Percentiles rank a stretch among this genome's conserved stretches.
These are phyloP conservation scores for Gastrolobium bilobum DNA, from an alignment of 306 rosid species.

Conservation along the genomic window DNA sequence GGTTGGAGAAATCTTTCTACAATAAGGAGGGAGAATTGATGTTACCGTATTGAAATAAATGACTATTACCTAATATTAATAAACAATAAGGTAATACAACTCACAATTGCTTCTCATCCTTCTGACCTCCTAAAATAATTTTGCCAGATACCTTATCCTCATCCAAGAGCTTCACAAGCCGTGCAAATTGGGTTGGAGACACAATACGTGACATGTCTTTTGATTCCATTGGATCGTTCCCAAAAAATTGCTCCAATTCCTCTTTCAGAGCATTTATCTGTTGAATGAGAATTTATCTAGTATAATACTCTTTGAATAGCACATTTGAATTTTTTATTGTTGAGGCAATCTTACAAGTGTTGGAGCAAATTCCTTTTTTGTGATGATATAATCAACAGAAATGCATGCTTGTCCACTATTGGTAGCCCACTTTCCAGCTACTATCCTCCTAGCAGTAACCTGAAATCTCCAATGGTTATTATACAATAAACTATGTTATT, in stretches of 20 bases:
- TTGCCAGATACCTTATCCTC: constrained; percentile 63
- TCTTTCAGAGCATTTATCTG: constrained; percentile 61
- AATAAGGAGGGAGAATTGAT: neutral
- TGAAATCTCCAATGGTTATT: constrained; percentile 39
- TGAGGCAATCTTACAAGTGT: constrained; percentile 56
- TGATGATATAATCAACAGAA: constrained; percentile 68
- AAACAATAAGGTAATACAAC: constrained; percentile 30
- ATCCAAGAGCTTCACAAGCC: constrained; percentile 61
- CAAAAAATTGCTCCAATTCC: constrained; percentile 60
- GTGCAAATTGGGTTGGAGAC: constrained; percentile 57
- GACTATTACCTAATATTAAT: constrained; percentile 5
- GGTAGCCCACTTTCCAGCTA: constrained; percentile 72
- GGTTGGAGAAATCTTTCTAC: constrained; percentile 76
- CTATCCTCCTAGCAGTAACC: constrained; percentile 69
- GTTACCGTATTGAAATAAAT: neutral
- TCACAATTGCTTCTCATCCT: constrained; percentile 61
- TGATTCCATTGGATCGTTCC: constrained; percentile 58
- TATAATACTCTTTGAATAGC: neutral
- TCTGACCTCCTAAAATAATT: constrained; percentile 71
- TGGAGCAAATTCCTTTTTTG: constrained; percentile 65
- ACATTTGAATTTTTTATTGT: neutral
- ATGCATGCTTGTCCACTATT: constrained; percentile 76
- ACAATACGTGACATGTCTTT: constrained; percentile 66
- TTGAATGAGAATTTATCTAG: constrained; percentile 18
- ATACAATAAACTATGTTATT: neutral